Evolutionary conservation across 2,329 filamentous ascomycete genomes (phyloP).

Genomic region (Xylariaceae sp.): DNA sequence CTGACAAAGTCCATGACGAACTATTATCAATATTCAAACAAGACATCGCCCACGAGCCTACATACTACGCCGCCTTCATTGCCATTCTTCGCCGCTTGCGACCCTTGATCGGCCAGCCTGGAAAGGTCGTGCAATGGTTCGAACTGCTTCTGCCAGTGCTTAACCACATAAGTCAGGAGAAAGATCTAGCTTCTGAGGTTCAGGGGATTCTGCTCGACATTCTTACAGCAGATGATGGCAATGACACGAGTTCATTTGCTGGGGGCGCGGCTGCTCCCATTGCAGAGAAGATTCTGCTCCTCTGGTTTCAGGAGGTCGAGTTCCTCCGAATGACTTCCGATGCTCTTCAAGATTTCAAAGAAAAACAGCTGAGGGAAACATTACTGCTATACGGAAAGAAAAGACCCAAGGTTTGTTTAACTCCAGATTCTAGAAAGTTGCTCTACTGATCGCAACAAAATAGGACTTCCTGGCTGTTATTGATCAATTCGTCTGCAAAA

Average conservation of each 20-base stretch:
- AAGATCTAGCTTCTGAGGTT: conserved; percentile 68
- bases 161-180: conserved; percentile 65
- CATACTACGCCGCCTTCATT: conserved; percentile 72
- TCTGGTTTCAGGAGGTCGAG: conserved; percentile 61
- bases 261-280: conserved; percentile 49
- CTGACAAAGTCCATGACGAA: conserved; percentile 78
- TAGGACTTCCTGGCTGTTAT: conserved; percentile 71
- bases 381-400: conserved; percentile 69
- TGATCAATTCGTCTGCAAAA: conserved; percentile 70
- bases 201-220: conserved; percentile 70
- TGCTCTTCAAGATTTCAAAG: conserved; percentile 51
- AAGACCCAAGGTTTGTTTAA: conserved; percentile 62
- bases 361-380: conserved; percentile 58
- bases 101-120: conserved; percentile 67
- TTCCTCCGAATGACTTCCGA: conserved; percentile 46
- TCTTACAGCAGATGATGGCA: conserved; percentile 67
- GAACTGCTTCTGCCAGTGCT: conserved; percentile 65
- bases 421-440: conserved; percentile 5
- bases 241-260: conserved; percentile 52
- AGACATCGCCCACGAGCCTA: conserved; percentile 62
- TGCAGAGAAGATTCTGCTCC: conserved; percentile 58
- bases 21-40: conserved; percentile 71
- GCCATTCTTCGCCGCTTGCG: conserved; percentile 69
- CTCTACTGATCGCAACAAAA: conserved; percentile 34
- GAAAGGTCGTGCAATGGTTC: conserved; percentile 75